phyloP scores from a whole-genome alignment of 1,139 yeast genomes.

The Petasospora fabianii region DNA sequence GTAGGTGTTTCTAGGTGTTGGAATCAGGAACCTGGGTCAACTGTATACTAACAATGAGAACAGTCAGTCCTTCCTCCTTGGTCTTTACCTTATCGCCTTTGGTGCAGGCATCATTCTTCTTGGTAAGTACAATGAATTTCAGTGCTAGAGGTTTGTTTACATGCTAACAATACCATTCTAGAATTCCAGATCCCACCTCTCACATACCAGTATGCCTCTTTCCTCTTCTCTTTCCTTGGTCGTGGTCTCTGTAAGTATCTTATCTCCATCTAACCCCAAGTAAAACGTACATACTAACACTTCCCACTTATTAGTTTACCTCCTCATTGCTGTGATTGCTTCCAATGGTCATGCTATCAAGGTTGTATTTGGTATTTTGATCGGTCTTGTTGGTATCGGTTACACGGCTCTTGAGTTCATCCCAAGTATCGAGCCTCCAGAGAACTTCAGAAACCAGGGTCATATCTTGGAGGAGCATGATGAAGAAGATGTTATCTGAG shows the following conservation, averaged over 20 bases:
- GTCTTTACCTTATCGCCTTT: conserved; percentile 55
- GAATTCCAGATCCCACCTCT: conserved; percentile 68
- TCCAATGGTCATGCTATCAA: conserved; percentile 57
- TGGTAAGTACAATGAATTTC: conserved; percentile 30
- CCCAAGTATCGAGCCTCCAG: conserved; percentile 69
- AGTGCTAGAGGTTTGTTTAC: too few relatives aligned
- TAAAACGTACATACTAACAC: background rate
- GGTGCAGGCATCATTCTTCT: conserved; percentile 50
- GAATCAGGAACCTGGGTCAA: conserved; percentile 3
- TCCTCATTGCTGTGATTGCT: conserved; percentile 61
- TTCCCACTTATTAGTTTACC: conserved; percentile 44
- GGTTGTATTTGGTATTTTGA: conserved; percentile 49
- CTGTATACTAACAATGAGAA: background rate
- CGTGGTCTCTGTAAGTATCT: conserved; percentile 65
- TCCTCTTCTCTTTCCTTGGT: conserved; percentile 78
- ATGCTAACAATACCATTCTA: conserved; percentile 10
- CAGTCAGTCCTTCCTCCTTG: conserved; percentile 29
- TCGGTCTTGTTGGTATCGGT: conserved; percentile 55
- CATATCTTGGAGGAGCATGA: conserved; percentile 25
- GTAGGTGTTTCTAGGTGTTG: conserved; percentile 38
- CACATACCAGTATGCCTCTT: conserved; percentile 70
- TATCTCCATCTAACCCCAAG: background rate
- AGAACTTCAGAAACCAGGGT: conserved; percentile 44
- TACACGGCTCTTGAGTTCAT: conserved; percentile 63
- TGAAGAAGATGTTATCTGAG: conserved; percentile 28